Evolutionary conservation across 2,329 filamentous ascomycete genomes (phyloP), one percentile per base, ranked within the genome.

Genomic region (Neofusicoccum kwambonambiense): DNA sequence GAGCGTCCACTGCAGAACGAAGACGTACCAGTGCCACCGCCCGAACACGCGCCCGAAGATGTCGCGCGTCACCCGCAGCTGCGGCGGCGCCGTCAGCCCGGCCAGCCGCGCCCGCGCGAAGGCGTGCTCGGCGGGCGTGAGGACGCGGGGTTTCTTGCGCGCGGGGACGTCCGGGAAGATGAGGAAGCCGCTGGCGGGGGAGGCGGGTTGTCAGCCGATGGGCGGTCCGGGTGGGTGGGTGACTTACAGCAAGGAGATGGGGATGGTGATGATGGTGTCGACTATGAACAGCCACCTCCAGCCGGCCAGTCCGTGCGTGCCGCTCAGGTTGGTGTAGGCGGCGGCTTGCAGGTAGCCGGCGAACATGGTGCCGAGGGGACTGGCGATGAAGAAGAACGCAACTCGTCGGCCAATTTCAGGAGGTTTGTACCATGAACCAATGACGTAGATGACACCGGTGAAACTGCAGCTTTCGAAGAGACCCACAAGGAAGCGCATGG

Each of bases 341-440:
- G 72, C 74, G 13, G 74, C 72, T 63, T 76, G 74, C 3, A 76
- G 64, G 66, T 75, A 75, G 2, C 73, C 73, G 39, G 71, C 73
- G 67, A 76, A 74, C 74, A 76, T 76, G 7, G 72, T 69, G 7
- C 22, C 22, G 22, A 22, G 22, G 22, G 22, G 22, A 22, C 22
- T 22, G 22, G 22, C 22, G 22, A 22, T 22, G 22, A 22, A 22
- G 22, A 22, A 22, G 22, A 22, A 22, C 22, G 22, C 70, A 3
- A 74, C 70, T n/a, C 74, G 71, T 41, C 75, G 72, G 17, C 72
- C 72, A 31, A 74, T 64, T 52, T 76, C 74, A 49, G 67, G 71
- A 61, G 78, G 75, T 0, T 76, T 80, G 60, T 81, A 82, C 79
- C 78, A 82, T 5, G 76, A 78, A 1, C 77, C 75, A 0, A 81